A percentile compares a stretch with the other conserved stretches of the same genome.
Conservation (phyloP, 371 early-diverging fungal species). For the Mucor saturninus region DNA sequence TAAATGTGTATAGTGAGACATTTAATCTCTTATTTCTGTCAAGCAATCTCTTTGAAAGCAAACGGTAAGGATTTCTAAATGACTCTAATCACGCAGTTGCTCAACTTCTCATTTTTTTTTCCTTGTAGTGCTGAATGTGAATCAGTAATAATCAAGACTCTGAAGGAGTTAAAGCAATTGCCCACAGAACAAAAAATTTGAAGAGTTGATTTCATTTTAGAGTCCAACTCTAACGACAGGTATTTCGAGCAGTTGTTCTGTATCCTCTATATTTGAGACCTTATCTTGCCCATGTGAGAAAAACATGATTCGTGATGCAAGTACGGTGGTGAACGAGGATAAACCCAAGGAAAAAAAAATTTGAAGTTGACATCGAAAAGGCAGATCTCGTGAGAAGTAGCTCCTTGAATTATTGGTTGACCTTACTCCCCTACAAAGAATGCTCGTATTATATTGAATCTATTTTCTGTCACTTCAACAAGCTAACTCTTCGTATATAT, state of each 20-base stretch:
- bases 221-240: constrained; percentile 14
- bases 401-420: constrained; percentile 19
- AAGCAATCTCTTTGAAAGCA: constrained; percentile 13
- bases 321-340: too few species aligned
- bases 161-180: constrained; percentile 19
- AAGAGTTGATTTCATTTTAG: constrained; percentile 10
- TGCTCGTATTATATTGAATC: constrained; percentile 13
- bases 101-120: constrained; percentile 19
- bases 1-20: constrained; percentile 13
- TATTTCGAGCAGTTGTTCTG: constrained; percentile 12
- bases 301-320: too few species aligned
- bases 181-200: constrained; percentile 12
- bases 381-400: constrained; percentile 18
- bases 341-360: constrained; percentile 19
- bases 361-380: constrained; percentile 12
- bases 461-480: constrained; percentile 19
- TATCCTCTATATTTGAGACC: too few species aligned
- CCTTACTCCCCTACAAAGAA: constrained; percentile 20
- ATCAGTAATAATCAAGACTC: constrained; percentile 18
- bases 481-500: constrained; percentile 18
- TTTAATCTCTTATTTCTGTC: constrained; percentile 14
- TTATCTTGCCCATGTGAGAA: too few species aligned
- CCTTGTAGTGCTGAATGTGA: constrained; percentile 18
- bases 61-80: constrained; percentile 17
- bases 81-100: constrained; percentile 12